phyloP scores from a whole-genome alignment of 805 yeast genomes.

The Metschnikowia kunwiensis region DNA sequence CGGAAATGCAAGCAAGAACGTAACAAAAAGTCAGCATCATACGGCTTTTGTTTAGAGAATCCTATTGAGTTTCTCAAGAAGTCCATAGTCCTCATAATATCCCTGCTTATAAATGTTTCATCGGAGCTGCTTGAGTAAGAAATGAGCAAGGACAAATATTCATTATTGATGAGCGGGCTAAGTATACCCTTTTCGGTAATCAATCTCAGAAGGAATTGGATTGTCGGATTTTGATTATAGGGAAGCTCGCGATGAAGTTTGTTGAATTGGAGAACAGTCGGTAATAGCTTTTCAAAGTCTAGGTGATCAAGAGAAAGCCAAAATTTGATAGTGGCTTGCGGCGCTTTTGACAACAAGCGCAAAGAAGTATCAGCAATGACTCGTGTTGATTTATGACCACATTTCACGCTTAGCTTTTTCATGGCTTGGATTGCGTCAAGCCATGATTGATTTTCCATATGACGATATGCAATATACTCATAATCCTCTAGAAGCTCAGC shows the following conservation, averaged over 20 bases:
- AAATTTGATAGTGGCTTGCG: constrained; percentile 66
- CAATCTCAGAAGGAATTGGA: constrained; percentile 59
- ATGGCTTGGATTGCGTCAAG: constrained; percentile 60
- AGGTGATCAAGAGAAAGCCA: constrained; percentile 65
- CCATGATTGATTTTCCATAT: constrained; percentile 74
- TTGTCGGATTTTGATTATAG: constrained; percentile 55
- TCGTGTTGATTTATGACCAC: constrained; percentile 22
- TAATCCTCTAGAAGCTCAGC: constrained; percentile 69
- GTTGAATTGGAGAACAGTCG: constrained; percentile 71
- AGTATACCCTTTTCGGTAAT: constrained; percentile 38
- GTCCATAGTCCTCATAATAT: constrained; percentile 32
- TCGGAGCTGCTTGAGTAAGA: constrained; percentile 35
- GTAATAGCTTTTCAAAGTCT: constrained; percentile 63
- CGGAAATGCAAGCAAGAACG: constrained; percentile 64
- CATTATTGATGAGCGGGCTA: constrained; percentile 57
- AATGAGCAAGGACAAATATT: constrained; percentile 65
- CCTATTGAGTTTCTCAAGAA: constrained; percentile 21
- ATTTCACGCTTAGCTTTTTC: constrained; percentile 46
- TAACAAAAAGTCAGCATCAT: constrained; percentile 72
- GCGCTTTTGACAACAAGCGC: constrained; percentile 62
- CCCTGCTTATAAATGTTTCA: constrained; percentile 37
- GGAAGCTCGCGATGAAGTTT: constrained; percentile 40
- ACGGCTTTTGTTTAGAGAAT: constrained; percentile 23
- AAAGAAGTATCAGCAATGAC: constrained; percentile 67
- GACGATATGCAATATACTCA: constrained; percentile 63